phyloP scores from a whole-genome alignment of 495 filamentous ascomycete species.

The Penicillium canariense region DNA sequence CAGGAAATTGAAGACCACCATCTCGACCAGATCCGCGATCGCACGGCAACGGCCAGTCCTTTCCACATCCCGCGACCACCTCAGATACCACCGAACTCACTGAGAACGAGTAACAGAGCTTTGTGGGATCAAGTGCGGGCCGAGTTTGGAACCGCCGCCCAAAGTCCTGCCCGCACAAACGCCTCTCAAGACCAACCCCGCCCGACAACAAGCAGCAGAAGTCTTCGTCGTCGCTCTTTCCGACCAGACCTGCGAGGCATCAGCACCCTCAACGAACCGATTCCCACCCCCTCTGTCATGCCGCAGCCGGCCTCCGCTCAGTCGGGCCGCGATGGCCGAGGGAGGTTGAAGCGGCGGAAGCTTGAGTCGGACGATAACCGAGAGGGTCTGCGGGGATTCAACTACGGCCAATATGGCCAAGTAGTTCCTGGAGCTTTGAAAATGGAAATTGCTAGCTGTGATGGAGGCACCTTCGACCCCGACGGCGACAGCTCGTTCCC shows the following conservation, averaged over 20 bases:
- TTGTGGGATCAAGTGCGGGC: background rate
- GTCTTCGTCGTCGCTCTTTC: slow-evolving; percentile 13
- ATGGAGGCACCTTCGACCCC: slow-evolving; percentile 73
- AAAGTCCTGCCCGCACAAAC: background rate
- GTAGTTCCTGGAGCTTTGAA: slow-evolving; percentile 73
- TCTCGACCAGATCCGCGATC: slow-evolving; percentile 11
- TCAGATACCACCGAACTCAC: background rate
- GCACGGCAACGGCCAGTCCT: slow-evolving; percentile 15
- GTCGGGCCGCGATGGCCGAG: slow-evolving; percentile 32
- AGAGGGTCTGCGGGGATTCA: slow-evolving; percentile 56
- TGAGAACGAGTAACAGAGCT: background rate
- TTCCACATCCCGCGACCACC: slow-evolving; percentile 14
- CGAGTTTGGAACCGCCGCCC: background rate
- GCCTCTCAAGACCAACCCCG: slow-evolving; percentile 1
- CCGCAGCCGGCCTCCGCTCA: slow-evolving; percentile 23
- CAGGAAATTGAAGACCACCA: slow-evolving; percentile 37
- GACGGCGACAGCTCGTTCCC: slow-evolving; percentile 58
- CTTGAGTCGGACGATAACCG: slow-evolving; percentile 59
- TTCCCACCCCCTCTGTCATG: slow-evolving; percentile 43
- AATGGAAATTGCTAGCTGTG: slow-evolving; percentile 86
- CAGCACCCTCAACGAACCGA: slow-evolving; percentile 35
- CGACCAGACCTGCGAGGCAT: slow-evolving; percentile 1
- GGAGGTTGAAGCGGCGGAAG: slow-evolving; percentile 69
- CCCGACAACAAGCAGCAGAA: slow-evolving; percentile 7
- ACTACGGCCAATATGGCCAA: slow-evolving; percentile 80